These are phyloP conservation scores for Parmelia sp. DNA, from an alignment of 495 filamentous ascomycete genomes.

Conservation along the genomic window DNA sequence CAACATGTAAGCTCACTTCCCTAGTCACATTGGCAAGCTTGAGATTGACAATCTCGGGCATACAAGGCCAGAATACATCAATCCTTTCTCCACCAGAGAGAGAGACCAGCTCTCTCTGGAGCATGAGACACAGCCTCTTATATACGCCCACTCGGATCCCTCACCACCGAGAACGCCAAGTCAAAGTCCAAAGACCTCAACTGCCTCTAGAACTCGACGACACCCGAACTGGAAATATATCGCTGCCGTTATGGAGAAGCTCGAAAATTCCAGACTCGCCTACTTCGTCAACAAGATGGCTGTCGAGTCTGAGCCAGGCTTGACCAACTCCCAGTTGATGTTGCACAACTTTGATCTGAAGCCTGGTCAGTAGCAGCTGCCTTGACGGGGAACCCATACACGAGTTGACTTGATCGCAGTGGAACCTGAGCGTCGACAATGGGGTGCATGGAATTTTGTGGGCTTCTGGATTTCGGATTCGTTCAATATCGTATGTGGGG, in stretches of 20 bases:
- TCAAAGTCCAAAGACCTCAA: neutral
- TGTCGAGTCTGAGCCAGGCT: slow-evolving; percentile 67
- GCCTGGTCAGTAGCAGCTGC: slow-evolving; percentile 49
- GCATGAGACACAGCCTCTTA: slow-evolving; percentile 9
- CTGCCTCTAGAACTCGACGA: neutral
- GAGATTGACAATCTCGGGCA: slow-evolving; percentile 15
- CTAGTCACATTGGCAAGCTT: neutral
- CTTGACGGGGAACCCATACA: neutral
- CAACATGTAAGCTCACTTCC: slow-evolving; percentile 10
- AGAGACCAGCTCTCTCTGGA: neutral
- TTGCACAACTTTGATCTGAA: slow-evolving; percentile 85
- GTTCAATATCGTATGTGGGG: slow-evolving; percentile 69
- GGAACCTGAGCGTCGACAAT: slow-evolving; percentile 75
- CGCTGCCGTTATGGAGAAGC: slow-evolving; percentile 33
- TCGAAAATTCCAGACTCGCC: slow-evolving; percentile 22
- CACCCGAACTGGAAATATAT: neutral
- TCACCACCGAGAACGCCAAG: neutral
- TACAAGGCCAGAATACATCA: neutral
- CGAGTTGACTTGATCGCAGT: slow-evolving; percentile 40
- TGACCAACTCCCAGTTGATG: slow-evolving; percentile 83
- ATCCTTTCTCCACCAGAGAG: slow-evolving; percentile 2
- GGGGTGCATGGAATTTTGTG: slow-evolving; percentile 84
- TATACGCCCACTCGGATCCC: neutral
- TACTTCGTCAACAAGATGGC: slow-evolving; percentile 49
- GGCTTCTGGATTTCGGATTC: slow-evolving; percentile 92